These are phyloP conservation scores for Lumnitzera littorea DNA, from an alignment of 345 rosid genomes.

Conservation along the genomic window DNA sequence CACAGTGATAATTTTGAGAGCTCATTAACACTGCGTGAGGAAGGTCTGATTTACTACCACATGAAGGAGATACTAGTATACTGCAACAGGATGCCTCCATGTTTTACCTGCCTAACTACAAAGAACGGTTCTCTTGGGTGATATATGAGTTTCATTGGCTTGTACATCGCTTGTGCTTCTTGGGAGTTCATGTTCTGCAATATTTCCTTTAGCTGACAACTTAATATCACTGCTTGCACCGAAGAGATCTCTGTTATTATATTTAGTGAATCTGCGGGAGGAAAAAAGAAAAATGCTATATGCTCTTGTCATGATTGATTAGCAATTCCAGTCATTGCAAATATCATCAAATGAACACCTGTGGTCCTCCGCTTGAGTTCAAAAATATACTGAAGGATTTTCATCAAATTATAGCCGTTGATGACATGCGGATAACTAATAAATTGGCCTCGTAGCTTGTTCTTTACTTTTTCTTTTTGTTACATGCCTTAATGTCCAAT, in stretches of 20 bases:
- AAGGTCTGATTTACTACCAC: no score
- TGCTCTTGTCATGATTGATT: background rate
- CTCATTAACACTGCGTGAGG: no score
- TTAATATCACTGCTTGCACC: constrained; percentile 61
- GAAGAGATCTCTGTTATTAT: constrained; percentile 53
- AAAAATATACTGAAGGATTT: no score
- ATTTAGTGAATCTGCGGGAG: constrained; percentile 45
- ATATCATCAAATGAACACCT: background rate
- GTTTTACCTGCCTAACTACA: constrained; percentile 65
- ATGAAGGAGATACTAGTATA: no score
- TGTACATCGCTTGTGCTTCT: constrained; percentile 33
- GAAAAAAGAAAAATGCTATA: constrained; percentile 7
- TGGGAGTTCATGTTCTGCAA: constrained; percentile 36
- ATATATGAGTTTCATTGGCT: constrained; percentile 60
- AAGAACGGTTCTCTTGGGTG: constrained; percentile 72
- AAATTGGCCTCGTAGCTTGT: no score
- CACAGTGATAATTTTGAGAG: no score
- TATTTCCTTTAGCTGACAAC: constrained; percentile 74
- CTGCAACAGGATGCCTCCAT: no score
- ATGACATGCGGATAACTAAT: no score
- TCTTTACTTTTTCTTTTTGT: no score
- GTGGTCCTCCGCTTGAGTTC: background rate
- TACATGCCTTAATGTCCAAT: no score
- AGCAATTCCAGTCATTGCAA: background rate
- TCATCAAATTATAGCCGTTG: no score